Evolutionary conservation across 2,329 filamentous ascomycete genomes (phyloP).

Genomic region (Amylocarpus encephaloides): DNA sequence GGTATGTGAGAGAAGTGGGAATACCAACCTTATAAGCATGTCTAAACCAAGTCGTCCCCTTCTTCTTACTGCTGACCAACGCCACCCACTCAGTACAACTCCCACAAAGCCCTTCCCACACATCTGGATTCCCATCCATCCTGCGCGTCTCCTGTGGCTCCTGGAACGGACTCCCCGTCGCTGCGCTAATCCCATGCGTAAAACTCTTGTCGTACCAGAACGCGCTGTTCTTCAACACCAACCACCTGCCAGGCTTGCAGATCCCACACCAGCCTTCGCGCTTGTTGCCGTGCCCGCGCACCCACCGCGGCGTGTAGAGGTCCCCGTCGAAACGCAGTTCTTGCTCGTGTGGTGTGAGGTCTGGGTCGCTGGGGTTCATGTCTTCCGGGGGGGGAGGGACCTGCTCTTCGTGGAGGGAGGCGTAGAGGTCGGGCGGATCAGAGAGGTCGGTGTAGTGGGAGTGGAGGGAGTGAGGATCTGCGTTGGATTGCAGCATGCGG

Average conservation of each 20-base stretch:
- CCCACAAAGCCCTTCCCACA: constrained; percentile 74
- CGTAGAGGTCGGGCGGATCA: constrained; percentile 72
- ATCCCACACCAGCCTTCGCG: constrained; percentile 86
- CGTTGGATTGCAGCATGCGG: constrained; percentile 69
- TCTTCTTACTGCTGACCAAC: constrained; percentile 79
- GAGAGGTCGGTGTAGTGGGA: constrained; percentile 68
- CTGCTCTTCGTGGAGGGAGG: constrained; percentile 67
- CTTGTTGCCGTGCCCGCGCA: constrained; percentile 80
- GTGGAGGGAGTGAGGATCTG: constrained; percentile 59
- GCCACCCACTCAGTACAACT: constrained; percentile 77
- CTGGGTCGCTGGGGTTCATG: constrained; percentile 72
- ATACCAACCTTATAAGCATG: constrained; percentile 77
- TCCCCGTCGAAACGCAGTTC: constrained; percentile 74
- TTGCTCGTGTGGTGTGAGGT: constrained; percentile 71
- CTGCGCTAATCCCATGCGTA: constrained; percentile 78
- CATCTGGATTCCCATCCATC: constrained; percentile 74
- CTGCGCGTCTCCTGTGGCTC: constrained; percentile 68
- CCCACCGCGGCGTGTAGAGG: constrained; percentile 77
- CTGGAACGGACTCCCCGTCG: constrained; percentile 72
- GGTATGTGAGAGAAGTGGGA: background rate
- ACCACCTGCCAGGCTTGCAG: constrained; percentile 79
- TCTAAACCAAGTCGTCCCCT: constrained; percentile 86
- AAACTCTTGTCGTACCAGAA: constrained; percentile 95
- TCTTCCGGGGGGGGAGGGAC: constrained; percentile 70
- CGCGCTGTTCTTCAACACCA: constrained; percentile 82